phyloP scores from a whole-genome alignment of 192 early-diverging fungal genomes.

The Thoreauomyces humboldtii region DNA sequence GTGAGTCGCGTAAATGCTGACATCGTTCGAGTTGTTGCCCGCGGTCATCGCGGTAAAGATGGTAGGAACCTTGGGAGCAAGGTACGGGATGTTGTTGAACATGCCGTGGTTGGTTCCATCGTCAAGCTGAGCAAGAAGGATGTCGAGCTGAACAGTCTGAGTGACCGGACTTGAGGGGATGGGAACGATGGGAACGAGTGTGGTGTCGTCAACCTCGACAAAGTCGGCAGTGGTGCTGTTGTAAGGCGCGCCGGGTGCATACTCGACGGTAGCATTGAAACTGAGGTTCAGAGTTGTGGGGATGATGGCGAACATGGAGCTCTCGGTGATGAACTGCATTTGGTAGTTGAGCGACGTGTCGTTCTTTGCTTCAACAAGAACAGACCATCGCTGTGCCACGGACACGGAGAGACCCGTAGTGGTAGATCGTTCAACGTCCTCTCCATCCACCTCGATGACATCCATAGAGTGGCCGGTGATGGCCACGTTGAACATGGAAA shows the following conservation, averaged over 20 bases:
- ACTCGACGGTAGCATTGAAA: slow-evolving; percentile 13
- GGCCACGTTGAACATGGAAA: slow-evolving; percentile 59
- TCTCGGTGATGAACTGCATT: slow-evolving; percentile 68
- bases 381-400: slow-evolving; percentile 73
- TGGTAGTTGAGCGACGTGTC: slow-evolving; percentile 56
- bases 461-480: slow-evolving; percentile 76
- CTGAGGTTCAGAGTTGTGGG: slow-evolving; percentile 2
- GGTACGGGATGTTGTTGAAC: slow-evolving; percentile 75
- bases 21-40: slow-evolving; percentile 44
- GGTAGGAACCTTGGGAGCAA: slow-evolving; percentile 61
- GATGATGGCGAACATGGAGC: slow-evolving; percentile 14
- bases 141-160: slow-evolving; percentile 51
- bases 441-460: slow-evolving; percentile 81
- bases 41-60: slow-evolving; percentile 65
- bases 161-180: slow-evolving; percentile 45
- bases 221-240: neutral
- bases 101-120: slow-evolving; percentile 78
- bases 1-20: slow-evolving; percentile 62
- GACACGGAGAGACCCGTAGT: slow-evolving; percentile 44
- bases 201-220: slow-evolving; percentile 50
- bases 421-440: slow-evolving; percentile 54
- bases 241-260: slow-evolving; percentile 1
- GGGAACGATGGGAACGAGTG: slow-evolving; percentile 49
- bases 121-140: slow-evolving; percentile 60
- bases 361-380: slow-evolving; percentile 70